Base-by-base conservation (phyloP, 202 grass and related monocot genomes). In the Zizania palustris region DNA sequence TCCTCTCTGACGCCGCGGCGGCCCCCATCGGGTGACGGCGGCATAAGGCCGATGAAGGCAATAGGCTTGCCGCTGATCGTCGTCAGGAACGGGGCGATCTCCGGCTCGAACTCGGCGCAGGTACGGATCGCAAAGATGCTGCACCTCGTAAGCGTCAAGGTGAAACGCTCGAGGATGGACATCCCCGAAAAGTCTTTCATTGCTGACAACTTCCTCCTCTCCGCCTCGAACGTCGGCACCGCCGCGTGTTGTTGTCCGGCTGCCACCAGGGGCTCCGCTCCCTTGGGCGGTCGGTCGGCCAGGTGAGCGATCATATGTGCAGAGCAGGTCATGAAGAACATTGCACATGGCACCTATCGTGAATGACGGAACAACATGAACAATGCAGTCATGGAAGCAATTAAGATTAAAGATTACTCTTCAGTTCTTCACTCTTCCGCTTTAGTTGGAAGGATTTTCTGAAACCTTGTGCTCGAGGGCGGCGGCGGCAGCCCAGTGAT, bases 91-190 rank as follows among this genome's bases (percentile, higher is more conserved):
- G 72, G 28, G 9, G 86, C 2, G 50, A 33, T 41, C 12, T 80
- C 79, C 4, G 67, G 70, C 57, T 90, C 88, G 61, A 63, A 74
- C 62, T 90, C 74, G 6, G 44, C 11, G 16, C 74, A 84, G 54
- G 73, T 86, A 71, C 80, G 63, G 1, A 86, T 11, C 20, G 36
- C 63, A 5, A 66, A 45, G 75, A 86, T 43, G 9, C 63, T 38
- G 79, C 38, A 79, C 45, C 64, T 28, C 13, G 9, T 1, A n/a
- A 83, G 5, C 7, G 72, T 75, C 53, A 75, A 37, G 22, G 16
- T 1, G 35, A 21, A 7, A 6, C 83, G 71, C 63, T 62, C 45
- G 3, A 20, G 19, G 4, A 86, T 0, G 4, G 71, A 33, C 63
- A 54, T 61, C 36, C 63, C n/a, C n/a, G n/a, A n/a, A n/a, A n/a